Base-by-base conservation (phyloP, 345 rosid genomes). In the Mangifera indica region DNA sequence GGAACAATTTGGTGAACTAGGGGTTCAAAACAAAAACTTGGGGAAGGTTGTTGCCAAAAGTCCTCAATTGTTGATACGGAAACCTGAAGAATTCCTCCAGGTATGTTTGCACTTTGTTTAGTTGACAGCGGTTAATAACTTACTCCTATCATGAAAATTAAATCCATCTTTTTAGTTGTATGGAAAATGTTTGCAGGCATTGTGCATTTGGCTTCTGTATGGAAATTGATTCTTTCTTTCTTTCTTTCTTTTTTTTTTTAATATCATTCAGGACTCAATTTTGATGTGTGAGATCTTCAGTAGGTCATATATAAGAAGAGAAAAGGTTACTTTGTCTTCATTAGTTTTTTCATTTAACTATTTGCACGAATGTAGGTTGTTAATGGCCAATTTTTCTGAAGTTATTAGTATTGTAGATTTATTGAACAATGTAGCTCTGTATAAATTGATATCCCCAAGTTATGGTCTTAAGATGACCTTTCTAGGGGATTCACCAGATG, bases 31-130 rank as follows among this genome's bases (percentile, higher is more conserved):
- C 81, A 86, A 78, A 83, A 88, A 73, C 67, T 69, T 94, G 86
- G 96, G 94, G 53, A 82, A 78, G 72, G 85, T 87, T 71, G 83
- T 94, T 81, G 84, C 90, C 60, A 86, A 77, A 79, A 85, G 92
- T 79, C 97, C 98, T 77, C 97, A 91, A 75, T 82, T 94, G 70
- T 84, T 94, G 58, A 74, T 90, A 67, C 85, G 71, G 73, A 90
- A 85, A 79, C 97, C 95, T 12, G 85, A 82, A 77, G 94, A 91
- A 52, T 81, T 94, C 72, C 81, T 80, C 34, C 79, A 78, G 89
- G 97, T 91, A 80, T 29, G 7, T 51, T 78, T 37, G 9, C 32
- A 29, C 32, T 1, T 37, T 37, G 42, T 37, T 37, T 37, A 4
- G 7, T 37, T 37, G 42, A 37, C 8, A 6, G 42, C 7, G 1